A percentile compares a stretch with the other conserved stretches of the same genome.
Conservation (phyloP, 2,329 filamentous ascomycete genomes). For the Coniella vitis region DNA sequence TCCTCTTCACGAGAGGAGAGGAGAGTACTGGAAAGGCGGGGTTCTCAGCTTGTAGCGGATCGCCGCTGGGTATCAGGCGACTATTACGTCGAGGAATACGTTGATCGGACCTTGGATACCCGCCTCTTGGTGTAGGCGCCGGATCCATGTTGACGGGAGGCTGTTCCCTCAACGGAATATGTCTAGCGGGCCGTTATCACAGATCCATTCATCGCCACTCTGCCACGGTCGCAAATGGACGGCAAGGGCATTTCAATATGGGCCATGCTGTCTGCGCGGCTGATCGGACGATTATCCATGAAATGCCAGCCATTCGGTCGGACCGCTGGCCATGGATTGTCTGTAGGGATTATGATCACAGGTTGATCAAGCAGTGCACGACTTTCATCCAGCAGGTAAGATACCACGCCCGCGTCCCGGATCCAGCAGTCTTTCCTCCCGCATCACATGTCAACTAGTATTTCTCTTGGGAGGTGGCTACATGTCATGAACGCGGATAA, state of each 20-base stretch:
- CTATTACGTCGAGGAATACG: not conserved
- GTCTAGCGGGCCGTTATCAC: not conserved
- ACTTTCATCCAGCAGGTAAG: not conserved
- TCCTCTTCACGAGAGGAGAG: no score
- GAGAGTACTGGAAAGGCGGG: no score
- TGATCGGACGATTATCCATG: not conserved
- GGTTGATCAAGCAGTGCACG: no score
- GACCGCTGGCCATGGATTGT: no score
- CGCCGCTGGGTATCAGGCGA: not conserved
- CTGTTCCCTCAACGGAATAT: not conserved
- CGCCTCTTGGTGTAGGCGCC: no score
- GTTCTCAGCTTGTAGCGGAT: no score
- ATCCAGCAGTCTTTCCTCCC: not conserved
- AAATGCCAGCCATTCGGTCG: not conserved
- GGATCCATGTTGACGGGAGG: no score
- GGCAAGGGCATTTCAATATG: not conserved
- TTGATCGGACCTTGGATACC: not conserved
- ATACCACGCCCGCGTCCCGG: not conserved
- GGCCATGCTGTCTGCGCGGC: not conserved
- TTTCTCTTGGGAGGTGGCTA: not conserved
- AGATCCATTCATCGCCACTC: not conserved
- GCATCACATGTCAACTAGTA: not conserved
- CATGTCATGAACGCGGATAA: no score
- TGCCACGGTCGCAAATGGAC: not conserved
- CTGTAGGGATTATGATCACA: no score